Conservation (phyloP, 108 stramenopile genomes). For the Nitzschia sp. region DNA sequence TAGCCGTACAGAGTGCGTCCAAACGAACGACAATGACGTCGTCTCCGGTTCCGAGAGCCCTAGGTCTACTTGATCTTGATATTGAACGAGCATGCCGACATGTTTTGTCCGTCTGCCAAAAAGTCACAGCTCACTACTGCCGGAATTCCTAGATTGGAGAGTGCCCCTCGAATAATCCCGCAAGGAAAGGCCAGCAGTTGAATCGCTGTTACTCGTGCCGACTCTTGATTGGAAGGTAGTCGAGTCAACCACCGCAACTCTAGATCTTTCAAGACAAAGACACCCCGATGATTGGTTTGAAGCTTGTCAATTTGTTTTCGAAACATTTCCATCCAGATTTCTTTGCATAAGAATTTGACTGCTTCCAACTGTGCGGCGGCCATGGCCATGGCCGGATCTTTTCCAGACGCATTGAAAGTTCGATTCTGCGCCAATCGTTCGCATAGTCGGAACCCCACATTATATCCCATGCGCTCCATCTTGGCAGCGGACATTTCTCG, state of each 20-base stretch:
- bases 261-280: slow-evolving; percentile 91
- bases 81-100: slow-evolving; percentile 92
- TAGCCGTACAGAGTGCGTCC: too few relatives aligned
- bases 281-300: slow-evolving; percentile 94
- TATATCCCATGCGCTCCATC: slow-evolving; percentile 93
- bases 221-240: slow-evolving; percentile 71
- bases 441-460: slow-evolving; percentile 87
- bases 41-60: too few relatives aligned
- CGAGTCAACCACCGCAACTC: slow-evolving; percentile 78
- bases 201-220: slow-evolving; percentile 75
- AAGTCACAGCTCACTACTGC: slow-evolving; percentile 92
- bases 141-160: slow-evolving; percentile 87
- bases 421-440: slow-evolving; percentile 86
- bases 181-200: slow-evolving; percentile 87
- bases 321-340: slow-evolving; percentile 93
- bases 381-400: slow-evolving; percentile 43
- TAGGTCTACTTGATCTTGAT: slow-evolving; percentile 86
- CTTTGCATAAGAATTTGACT: slow-evolving; percentile 95
- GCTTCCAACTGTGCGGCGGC: slow-evolving; percentile 82
- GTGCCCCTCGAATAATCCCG: slow-evolving; percentile 87
- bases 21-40: too few relatives aligned
- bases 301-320: slow-evolving; percentile 94
- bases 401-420: slow-evolving; percentile 59
- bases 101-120: slow-evolving; percentile 85
- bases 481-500: slow-evolving; percentile 82